These are phyloP conservation scores for Gelatoporia subvermispora DNA, from an alignment of 768 basidiomycete genomes.

Conservation along the genomic window DNA sequence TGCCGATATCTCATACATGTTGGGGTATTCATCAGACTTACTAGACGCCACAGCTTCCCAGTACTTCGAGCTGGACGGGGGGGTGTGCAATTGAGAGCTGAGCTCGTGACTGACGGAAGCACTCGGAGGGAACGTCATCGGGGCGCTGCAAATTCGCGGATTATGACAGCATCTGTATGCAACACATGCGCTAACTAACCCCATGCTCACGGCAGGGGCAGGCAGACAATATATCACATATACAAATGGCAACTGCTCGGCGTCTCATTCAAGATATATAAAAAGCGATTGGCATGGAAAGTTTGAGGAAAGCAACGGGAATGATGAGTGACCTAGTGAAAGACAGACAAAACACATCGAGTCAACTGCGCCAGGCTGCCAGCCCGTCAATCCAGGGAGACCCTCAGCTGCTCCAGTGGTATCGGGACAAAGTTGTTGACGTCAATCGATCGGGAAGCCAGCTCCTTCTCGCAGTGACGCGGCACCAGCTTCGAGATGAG, in stretches of 20 bases:
- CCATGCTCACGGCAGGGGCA: background rate
- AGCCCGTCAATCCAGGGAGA: slow-evolving; percentile 76
- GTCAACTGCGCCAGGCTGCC: slow-evolving; percentile 16
- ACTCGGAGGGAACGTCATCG: too few relatives aligned
- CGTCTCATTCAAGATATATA: slow-evolving; percentile 44
- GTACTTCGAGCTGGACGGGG: too few relatives aligned
- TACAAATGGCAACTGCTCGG: slow-evolving; percentile 5
- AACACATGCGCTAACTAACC: background rate
- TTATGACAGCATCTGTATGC: background rate
- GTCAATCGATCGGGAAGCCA: slow-evolving; percentile 80
- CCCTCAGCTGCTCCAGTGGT: slow-evolving; percentile 92
- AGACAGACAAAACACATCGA: slow-evolving; percentile 3
- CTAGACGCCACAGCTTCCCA: too few relatives aligned
- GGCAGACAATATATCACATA: background rate
- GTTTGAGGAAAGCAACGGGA: slow-evolving; percentile 1
- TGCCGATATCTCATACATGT: too few relatives aligned
- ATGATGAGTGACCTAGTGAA: slow-evolving; percentile 1
- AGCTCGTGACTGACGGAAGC: too few relatives aligned
- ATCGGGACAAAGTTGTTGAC: slow-evolving; percentile 93
- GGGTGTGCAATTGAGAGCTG: too few relatives aligned
- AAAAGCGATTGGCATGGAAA: slow-evolving; percentile 13
- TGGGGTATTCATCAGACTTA: too few relatives aligned
- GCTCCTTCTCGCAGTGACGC: slow-evolving; percentile 81
- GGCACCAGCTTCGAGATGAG: slow-evolving; percentile 91
- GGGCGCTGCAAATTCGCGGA: too few relatives aligned